These are phyloP conservation scores for Bifiguratus adelaidae DNA, from an alignment of 192 early-diverging fungal genomes.

Conservation along the genomic window DNA sequence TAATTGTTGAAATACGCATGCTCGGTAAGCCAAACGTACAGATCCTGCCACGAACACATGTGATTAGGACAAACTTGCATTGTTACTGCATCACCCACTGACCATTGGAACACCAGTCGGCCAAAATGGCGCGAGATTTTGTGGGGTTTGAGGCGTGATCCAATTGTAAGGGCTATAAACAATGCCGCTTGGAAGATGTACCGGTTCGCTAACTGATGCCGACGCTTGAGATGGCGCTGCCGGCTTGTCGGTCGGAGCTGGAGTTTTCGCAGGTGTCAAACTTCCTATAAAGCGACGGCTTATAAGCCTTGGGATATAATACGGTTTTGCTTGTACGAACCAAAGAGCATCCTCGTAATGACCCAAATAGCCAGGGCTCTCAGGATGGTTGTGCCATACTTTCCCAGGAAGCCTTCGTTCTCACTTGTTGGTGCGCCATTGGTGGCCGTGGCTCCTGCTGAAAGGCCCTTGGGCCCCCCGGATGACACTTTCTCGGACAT, in stretches of 20 bases:
- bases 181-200: conserved; percentile 8
- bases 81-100: too few species aligned
- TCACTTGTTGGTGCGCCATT: background rate
- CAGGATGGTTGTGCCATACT: conserved; percentile 14
- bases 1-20: conserved; percentile 30
- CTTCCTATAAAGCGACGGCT: background rate
- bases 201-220: background rate
- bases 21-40: conserved; percentile 36
- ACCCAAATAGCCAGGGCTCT: conserved; percentile 20
- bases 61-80: background rate
- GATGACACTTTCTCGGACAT: too few species aligned
- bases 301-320: background rate
- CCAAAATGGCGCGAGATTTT: conserved; percentile 14
- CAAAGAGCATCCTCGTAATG: conserved; percentile 4
- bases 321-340: conserved; percentile 1
- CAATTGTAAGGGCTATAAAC: conserved; percentile 9
- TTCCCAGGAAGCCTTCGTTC: conserved; percentile 8
- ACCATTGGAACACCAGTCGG: conserved; percentile 1
- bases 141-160: conserved; percentile 2
- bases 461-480: too few species aligned
- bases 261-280: background rate
- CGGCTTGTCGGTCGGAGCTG: background rate
- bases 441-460: too few species aligned
- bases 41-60: conserved; percentile 11
- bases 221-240: background rate